Evolutionary conservation across 2,329 filamentous ascomycete genomes (phyloP).

Genomic region (Cladophialophora carrionii): DNA sequence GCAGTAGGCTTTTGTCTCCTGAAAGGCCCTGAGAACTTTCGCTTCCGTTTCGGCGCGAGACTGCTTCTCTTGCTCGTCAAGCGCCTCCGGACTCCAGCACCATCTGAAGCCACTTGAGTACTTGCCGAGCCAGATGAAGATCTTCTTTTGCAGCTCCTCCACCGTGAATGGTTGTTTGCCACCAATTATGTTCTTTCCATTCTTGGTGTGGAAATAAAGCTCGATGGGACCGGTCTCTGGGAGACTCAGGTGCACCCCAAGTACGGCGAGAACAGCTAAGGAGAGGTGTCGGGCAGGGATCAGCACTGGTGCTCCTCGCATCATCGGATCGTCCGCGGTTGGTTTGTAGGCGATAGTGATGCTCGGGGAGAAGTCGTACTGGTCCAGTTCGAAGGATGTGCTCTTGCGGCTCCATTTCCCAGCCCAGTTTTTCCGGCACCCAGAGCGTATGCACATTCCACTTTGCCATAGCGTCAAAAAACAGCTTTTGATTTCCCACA

Average conservation of each 20-base stretch:
- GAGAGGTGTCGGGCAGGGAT: conserved; percentile 1
- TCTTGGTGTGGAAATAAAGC: not conserved
- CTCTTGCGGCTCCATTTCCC: not conserved
- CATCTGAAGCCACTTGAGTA: not conserved
- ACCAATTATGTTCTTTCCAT: not conserved
- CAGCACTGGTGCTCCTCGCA: not conserved
- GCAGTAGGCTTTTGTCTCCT: not conserved
- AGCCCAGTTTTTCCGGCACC: not conserved
- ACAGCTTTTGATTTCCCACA: not conserved
- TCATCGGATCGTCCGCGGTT: not conserved
- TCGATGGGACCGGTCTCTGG: not conserved
- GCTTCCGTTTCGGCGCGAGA: not conserved
- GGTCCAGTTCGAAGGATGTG: not conserved
- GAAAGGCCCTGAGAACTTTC: not conserved
- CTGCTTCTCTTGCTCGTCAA: not conserved
- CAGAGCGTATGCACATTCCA: not conserved
- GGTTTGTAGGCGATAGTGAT: not conserved
- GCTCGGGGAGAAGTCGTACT: not conserved
- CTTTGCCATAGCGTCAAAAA: not conserved
- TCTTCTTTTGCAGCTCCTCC: not conserved
- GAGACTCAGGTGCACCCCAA: not conserved
- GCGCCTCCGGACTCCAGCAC: not conserved
- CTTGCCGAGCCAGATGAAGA: conserved; percentile 4
- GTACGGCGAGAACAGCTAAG: not conserved
- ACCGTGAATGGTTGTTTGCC: not conserved